Evolutionary conservation across 176 grass and related monocot species (phyloP).

Genomic region (Musa acuminata): DNA sequence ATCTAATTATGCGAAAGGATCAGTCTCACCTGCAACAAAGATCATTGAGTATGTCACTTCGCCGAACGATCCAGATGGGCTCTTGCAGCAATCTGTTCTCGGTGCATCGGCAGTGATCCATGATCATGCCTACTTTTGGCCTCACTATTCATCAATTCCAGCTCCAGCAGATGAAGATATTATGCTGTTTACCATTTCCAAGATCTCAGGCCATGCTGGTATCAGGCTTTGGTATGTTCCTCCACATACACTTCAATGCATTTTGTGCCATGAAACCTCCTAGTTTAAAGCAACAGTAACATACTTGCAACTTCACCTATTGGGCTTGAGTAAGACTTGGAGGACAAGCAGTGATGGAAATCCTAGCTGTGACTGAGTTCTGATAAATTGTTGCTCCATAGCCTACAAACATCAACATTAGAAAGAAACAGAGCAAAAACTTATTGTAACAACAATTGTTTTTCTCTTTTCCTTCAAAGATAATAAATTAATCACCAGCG

Average conservation of each 20-base stretch:
- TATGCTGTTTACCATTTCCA: slow-evolving; percentile 67
- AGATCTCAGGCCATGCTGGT: slow-evolving; percentile 60
- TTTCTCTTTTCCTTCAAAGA: background rate
- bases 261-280: too few relatives aligned
- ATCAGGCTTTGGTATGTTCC: slow-evolving; percentile 59
- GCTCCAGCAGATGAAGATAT: slow-evolving; percentile 45
- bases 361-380: too few relatives aligned
- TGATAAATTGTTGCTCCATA: too few relatives aligned
- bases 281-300: too few relatives aligned
- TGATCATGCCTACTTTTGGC: slow-evolving; percentile 83
- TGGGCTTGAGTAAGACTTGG: too few relatives aligned
- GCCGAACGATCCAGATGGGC: slow-evolving; percentile 59
- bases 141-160: slow-evolving; percentile 56
- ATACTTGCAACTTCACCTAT: too few relatives aligned
- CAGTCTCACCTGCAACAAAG: slow-evolving; percentile 9
- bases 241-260: background rate
- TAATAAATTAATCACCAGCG: background rate
- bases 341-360: too few relatives aligned
- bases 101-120: slow-evolving; percentile 28
- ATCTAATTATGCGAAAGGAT: slow-evolving; percentile 28
- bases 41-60: slow-evolving; percentile 77
- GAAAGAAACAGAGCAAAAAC: too few relatives aligned
- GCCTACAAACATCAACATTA: too few relatives aligned
- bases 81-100: slow-evolving; percentile 30
- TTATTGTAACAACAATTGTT: too few relatives aligned